Percentiles rank a stretch among this genome's conserved stretches.
phyloP scores from a whole-genome alignment of 495 filamentous ascomycete species.

The Cryomyces antarcticus region DNA sequence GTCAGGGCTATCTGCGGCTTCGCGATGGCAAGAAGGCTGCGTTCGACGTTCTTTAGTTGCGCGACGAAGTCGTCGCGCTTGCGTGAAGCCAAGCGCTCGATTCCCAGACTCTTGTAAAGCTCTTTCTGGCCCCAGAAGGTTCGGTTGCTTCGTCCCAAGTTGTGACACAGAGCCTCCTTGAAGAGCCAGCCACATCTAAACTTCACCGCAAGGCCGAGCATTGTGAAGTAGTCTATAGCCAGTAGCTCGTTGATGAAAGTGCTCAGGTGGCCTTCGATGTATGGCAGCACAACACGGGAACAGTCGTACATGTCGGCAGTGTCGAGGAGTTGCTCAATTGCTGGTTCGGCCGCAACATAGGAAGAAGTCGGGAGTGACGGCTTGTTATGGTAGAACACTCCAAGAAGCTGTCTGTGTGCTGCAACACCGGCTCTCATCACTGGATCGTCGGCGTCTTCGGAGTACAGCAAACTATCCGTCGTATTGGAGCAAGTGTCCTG shows the following conservation, averaged over 20 bases:
- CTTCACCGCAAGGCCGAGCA: neutral
- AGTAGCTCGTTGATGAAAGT: neutral
- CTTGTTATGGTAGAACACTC: neutral
- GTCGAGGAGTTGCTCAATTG: neutral
- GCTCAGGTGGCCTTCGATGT: neutral
- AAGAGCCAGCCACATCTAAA: neutral
- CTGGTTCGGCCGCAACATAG: no score
- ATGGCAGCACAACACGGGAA: neutral
- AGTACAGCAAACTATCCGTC: no score
- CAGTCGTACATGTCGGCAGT: neutral
- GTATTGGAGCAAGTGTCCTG: neutral
- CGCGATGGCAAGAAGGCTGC: neutral
- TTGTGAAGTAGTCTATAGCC: neutral
- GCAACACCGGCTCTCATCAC: neutral
- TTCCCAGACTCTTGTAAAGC: neutral
- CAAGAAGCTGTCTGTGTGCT: neutral
- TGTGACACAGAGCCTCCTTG: neutral
- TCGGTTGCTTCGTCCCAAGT: neutral
- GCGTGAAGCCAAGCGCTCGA: neutral
- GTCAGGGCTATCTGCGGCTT: no score
- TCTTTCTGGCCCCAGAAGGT: neutral
- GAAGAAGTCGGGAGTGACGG: neutral
- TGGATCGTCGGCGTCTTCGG: neutral
- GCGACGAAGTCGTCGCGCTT: neutral
- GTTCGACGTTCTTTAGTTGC: neutral